Conservation (phyloP, 164 flowering plant species). For the Vitis rupestris region DNA sequence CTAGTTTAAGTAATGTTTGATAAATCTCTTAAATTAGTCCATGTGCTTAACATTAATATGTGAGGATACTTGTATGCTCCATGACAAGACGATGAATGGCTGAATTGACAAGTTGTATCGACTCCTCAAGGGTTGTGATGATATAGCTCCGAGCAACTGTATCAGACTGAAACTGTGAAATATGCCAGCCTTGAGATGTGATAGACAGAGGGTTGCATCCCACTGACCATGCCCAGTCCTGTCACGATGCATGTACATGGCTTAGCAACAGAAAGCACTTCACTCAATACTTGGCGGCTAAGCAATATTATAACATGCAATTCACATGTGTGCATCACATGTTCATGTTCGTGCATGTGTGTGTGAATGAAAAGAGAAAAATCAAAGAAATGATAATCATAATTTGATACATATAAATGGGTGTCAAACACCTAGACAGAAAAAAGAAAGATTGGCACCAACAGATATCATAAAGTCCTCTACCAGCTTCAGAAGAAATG, state of each 20-base stretch:
- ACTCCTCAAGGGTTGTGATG: conserved; percentile 88
- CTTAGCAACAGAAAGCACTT: conserved; percentile 2
- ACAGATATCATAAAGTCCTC: no score
- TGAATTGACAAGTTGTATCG: conserved; percentile 76
- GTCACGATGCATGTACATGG: conserved; percentile 18
- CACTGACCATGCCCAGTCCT: conserved; percentile 99
- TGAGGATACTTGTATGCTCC: conserved; percentile 96
- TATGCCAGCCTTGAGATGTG: conserved; percentile 89
- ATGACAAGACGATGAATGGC: conserved; percentile 69
- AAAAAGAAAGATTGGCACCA: no score
- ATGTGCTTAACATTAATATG: background rate
- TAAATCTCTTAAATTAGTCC: background rate
- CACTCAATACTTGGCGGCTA: background rate
- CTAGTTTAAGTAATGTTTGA: background rate
- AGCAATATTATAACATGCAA: background rate
- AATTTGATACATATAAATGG: no score
- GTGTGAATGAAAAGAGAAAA: no score
- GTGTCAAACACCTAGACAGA: no score
- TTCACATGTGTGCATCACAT: background rate
- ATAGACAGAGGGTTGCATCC: conserved; percentile 88
- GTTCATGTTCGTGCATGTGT: no score
- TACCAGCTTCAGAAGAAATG: no score
- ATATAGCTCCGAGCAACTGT: conserved; percentile 92
- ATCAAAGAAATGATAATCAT: no score
- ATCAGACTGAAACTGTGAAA: conserved; percentile 86